A percentile compares a stretch with the other conserved stretches of the same genome.
phyloP scores from a whole-genome alignment of 2,329 filamentous ascomycete species.

The Alternaria sp. region DNA sequence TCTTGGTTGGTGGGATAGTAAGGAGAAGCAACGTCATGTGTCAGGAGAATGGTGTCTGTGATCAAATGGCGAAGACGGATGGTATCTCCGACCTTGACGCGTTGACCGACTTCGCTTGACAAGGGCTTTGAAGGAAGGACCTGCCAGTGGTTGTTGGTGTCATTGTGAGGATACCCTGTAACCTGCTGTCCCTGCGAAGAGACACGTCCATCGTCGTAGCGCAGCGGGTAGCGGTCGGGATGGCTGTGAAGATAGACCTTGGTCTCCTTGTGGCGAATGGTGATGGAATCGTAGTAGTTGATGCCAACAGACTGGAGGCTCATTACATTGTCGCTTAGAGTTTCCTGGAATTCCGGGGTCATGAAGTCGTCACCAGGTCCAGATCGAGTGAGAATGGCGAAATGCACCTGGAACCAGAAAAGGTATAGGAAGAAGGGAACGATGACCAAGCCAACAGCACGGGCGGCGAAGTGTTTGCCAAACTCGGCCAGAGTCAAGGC shows the following conservation, averaged over 20 bases:
- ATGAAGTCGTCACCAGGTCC: constrained; percentile 99
- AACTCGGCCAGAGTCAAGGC: constrained; percentile 82
- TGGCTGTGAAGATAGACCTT: constrained; percentile 97
- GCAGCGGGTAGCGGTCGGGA: constrained; percentile 83
- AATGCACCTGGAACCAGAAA: constrained; percentile 99
- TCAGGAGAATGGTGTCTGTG: constrained; percentile 86
- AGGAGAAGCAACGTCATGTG: constrained; percentile 96
- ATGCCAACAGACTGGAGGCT: constrained; percentile 84
- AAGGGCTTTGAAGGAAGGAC: constrained; percentile 71
- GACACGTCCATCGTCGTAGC: constrained; percentile 96
- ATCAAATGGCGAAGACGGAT: constrained; percentile 86
- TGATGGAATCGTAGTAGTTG: constrained; percentile 88
- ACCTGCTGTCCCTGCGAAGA: constrained; percentile 98
- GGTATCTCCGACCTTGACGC: constrained; percentile 82
- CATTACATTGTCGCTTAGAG: constrained; percentile 93
- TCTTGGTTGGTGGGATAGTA: constrained; percentile 98
- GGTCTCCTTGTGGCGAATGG: constrained; percentile 94
- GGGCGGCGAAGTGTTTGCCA: constrained; percentile 87
- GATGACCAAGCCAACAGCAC: constrained; percentile 83
- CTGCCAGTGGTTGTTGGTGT: constrained; percentile 99
- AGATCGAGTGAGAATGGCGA: constrained; percentile 84
- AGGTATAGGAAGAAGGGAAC: constrained; percentile 97
- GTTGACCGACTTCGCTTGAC: constrained; percentile 64
- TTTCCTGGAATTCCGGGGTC: constrained; percentile 98
- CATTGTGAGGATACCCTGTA: constrained; percentile 96